A percentile compares a stretch with the other conserved stretches of the same genome.
Conservation (phyloP, 306 rosid species). For the Quillaja saponaria region DNA sequence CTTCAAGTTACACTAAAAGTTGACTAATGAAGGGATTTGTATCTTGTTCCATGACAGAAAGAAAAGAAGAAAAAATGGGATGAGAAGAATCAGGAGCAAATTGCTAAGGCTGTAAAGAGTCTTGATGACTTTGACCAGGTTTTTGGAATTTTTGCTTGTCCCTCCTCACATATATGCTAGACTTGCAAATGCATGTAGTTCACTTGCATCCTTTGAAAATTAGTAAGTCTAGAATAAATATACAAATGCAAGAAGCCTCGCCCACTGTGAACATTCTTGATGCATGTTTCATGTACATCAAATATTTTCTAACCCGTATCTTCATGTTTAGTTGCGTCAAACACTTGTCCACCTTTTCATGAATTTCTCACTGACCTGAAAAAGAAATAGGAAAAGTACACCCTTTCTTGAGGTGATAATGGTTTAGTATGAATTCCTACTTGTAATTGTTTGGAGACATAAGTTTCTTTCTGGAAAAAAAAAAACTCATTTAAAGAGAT, state of each 20-base stretch:
- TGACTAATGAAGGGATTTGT: no score
- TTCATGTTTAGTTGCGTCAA: constrained; percentile 8
- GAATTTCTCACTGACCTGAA: not conserved
- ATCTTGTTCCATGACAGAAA: constrained; percentile 64
- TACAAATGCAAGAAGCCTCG: constrained; percentile 20
- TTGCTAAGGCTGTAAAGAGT: constrained; percentile 73
- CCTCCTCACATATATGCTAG: constrained; percentile 16
- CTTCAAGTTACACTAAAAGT: constrained; percentile 23
- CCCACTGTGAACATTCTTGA: no score
- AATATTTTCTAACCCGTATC: constrained; percentile 8
- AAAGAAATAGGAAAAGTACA: constrained; percentile 14
- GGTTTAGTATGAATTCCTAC: not conserved
- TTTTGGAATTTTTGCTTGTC: constrained; percentile 30
- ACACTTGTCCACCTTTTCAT: constrained; percentile 6
- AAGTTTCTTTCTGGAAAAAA: not conserved
- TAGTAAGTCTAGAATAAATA: constrained; percentile 13
- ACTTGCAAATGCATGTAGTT: constrained; percentile 11
- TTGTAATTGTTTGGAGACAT: constrained; percentile 7
- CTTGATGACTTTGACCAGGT: constrained; percentile 96
- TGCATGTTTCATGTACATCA: constrained; percentile 12
- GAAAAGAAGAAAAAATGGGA: constrained; percentile 92
- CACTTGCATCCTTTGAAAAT: constrained; percentile 2
- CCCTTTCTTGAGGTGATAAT: constrained; percentile 4
- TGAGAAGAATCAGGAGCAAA: constrained; percentile 83
- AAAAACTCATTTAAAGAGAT: constrained; percentile 7